phyloP scores from a whole-genome alignment of 805 yeast species.

The Candida maesae region DNA sequence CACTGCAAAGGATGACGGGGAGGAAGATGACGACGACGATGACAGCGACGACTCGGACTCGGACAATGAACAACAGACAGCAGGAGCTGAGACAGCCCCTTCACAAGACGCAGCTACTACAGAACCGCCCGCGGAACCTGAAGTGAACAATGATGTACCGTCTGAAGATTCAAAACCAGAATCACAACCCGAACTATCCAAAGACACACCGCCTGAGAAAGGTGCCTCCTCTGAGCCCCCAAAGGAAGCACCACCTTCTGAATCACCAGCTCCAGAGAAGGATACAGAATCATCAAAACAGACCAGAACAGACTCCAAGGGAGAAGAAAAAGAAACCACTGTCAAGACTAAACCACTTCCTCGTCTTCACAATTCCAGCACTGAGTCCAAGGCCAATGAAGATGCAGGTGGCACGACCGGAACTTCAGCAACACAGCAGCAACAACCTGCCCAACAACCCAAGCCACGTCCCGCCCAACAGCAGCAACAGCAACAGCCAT shows the following conservation, averaged over 20 bases:
- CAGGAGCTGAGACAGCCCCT: slow-evolving; percentile 1
- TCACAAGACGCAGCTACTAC: neutral
- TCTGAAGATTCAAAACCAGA: no score
- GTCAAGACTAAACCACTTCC: slow-evolving; percentile 4
- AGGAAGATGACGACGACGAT: slow-evolving; percentile 12
- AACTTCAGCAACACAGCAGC: no score
- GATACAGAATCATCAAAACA: neutral
- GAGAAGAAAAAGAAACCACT: neutral
- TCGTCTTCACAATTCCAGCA: slow-evolving; percentile 4
- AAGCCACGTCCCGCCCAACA: neutral
- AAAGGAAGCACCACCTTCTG: neutral
- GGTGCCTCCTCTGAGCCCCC: neutral
- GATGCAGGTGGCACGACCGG: neutral
- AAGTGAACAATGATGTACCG: no score
- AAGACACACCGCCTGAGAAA: no score
- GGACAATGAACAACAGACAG: slow-evolving; percentile 2
- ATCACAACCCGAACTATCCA: no score
- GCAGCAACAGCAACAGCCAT: slow-evolving; percentile 9
- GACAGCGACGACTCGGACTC: slow-evolving; percentile 9
- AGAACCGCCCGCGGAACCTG: neutral
- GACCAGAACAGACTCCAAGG: neutral
- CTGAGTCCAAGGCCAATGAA: neutral
- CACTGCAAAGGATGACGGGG: slow-evolving; percentile 5
- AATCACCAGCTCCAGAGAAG: neutral
- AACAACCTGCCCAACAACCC: neutral